Conservation (phyloP, 2,329 filamentous ascomycete species). For the Colletotrichum sp. region DNA sequence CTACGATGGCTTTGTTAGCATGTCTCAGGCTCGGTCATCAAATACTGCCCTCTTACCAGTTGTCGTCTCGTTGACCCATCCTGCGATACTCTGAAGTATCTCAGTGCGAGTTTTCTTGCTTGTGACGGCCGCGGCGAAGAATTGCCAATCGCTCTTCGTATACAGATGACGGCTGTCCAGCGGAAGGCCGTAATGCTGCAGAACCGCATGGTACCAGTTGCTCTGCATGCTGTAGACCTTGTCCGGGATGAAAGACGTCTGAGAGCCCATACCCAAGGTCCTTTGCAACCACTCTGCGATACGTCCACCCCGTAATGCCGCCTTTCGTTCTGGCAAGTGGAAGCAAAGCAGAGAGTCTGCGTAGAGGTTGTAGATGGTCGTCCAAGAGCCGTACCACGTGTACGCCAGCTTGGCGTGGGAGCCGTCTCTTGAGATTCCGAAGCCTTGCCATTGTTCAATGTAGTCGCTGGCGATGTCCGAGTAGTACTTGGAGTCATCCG, state of each 20-base stretch:
- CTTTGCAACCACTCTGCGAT: conserved; percentile 20
- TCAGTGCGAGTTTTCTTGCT: conserved; percentile 70
- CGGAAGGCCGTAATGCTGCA: conserved; percentile 82
- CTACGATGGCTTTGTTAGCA: conserved; percentile 32
- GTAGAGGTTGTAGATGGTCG: conserved; percentile 80
- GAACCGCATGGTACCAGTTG: conserved; percentile 78
- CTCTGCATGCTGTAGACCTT: conserved; percentile 81
- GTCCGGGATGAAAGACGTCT: conserved; percentile 68
- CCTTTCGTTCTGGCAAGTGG: conserved; percentile 51
- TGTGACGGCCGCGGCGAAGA: conserved; percentile 83
- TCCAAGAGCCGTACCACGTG: conserved; percentile 83
- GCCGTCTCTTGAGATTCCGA: conserved; percentile 72
- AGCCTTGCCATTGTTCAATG: conserved; percentile 73
- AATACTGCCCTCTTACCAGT: conserved; percentile 51
- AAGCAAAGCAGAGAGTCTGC: conserved; percentile 81
- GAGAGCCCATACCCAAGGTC: conserved; percentile 27
- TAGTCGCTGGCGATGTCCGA: conserved; percentile 68
- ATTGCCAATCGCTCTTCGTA: conserved; percentile 91
- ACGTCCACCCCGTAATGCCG: conserved; percentile 9
- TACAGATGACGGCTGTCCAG: conserved; percentile 84
- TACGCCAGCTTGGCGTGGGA: conserved; percentile 80
- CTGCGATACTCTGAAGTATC: conserved; percentile 76
- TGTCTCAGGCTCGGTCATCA: not conserved
- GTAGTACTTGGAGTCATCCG: conserved; percentile 64
- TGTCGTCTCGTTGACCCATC: conserved; percentile 83